Conservation (phyloP, 768 basidiomycete genomes). For the Amanita exitialis region DNA sequence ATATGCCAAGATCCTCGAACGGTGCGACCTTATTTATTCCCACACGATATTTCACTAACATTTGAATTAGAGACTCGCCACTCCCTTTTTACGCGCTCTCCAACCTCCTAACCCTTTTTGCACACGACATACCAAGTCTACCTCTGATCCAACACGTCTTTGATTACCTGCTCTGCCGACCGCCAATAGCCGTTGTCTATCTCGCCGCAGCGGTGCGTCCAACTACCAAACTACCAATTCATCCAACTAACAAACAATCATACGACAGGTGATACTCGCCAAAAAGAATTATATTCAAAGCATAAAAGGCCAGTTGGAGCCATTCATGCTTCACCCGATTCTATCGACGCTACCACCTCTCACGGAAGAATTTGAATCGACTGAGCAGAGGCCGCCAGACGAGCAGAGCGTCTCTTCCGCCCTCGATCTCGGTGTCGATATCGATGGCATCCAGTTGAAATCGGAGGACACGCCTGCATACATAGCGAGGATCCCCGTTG, state of each 20-base stretch:
- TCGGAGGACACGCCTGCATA: background rate
- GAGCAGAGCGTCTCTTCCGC: background rate
- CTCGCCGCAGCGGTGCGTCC: conserved; percentile 60
- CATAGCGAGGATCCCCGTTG: background rate
- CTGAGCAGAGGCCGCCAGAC: background rate
- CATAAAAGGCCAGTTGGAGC: conserved; percentile 62
- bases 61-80: conserved; percentile 46
- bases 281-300: conserved; percentile 58
- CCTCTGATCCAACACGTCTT: conserved; percentile 86
- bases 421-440: background rate
- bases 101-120: conserved; percentile 83
- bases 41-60: background rate
- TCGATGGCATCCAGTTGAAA: background rate
- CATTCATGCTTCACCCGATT: conserved; percentile 74
- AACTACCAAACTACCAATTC: background rate
- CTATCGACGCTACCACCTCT: conserved; percentile 58
- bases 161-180: conserved; percentile 78
- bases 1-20: conserved; percentile 59
- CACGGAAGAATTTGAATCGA: conserved; percentile 26
- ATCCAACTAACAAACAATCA: background rate
- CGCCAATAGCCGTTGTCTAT: conserved; percentile 76
- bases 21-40: conserved; percentile 24
- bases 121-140: conserved; percentile 88
- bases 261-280: conserved; percentile 54
- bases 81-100: conserved; percentile 87